Evolutionary conservation across 345 rosid species (phyloP), one percentile per base, ranked within the genome.

Genomic region (Pseudoturritis turrita): DNA sequence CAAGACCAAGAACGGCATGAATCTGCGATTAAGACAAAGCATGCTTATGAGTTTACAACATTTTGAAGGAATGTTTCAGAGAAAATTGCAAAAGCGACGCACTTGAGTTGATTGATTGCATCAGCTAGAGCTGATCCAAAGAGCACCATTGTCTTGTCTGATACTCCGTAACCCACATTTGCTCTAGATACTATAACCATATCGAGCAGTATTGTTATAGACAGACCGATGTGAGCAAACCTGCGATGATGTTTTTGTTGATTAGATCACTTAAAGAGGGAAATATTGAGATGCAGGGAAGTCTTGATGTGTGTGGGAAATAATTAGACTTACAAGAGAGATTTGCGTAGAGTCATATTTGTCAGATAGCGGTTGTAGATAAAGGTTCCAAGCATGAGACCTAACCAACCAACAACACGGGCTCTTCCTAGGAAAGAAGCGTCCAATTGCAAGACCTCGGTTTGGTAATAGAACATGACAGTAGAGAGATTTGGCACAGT

Each of bases 101-200:
- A 89, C 97, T 95, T 95, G 86, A 95, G 86, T 83, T 95, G 99
- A 83, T 91, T 91, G 79, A 95, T 56, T 41, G 94, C 98, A 80
- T 95, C 99, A 52, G 81, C 79, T 43, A 89, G 85, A 69, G 98
- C 99, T 62, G 97, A 95, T 78, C 99, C 99, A 18, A 68, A 82
- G 11, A 92, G 82, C 76, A 95, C 98, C 94, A 92, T 84, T 56
- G 81, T 80, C 84, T 85, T 95, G 70, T 92, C 99, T 35, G 98
- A 88, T 58, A 95, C 78, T 69, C 94, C 89, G 10, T 75, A 85
- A 12, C 73, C 76, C 59, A 84, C 72, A 71, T 82, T 87, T 55
- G 74, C 43, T 60, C 87, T 83, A 39, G 97, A 84, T 33, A 95
- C 94, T 25, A 96, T 76, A 73, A 80, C 77, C 70, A 96, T 79